Evolutionary conservation across 2,329 filamentous ascomycete genomes (phyloP).

Genomic region (Fusarium oligoseptatum): DNA sequence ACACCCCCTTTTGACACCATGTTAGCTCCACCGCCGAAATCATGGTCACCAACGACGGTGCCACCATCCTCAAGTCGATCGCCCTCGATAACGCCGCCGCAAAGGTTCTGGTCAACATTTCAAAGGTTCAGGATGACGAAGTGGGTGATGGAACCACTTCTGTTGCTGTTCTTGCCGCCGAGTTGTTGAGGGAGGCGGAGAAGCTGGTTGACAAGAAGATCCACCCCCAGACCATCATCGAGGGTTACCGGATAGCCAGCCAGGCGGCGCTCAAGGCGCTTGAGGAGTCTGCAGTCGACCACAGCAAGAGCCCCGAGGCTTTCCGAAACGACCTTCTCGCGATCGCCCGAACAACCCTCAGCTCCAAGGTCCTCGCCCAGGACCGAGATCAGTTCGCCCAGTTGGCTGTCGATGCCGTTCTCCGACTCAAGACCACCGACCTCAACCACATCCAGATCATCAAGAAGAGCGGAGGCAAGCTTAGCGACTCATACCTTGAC

Average conservation of each 20-base stretch:
- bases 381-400: conserved; percentile 92
- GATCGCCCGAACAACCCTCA: conserved; percentile 94
- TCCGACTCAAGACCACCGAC: conserved; percentile 91
- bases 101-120: conserved; percentile 99
- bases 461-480: conserved; percentile 98
- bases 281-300: conserved; percentile 87
- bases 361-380: conserved; percentile 96
- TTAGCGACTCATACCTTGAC: conserved; percentile 97
- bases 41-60: conserved; percentile 98
- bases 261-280: conserved; percentile 87
- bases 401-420: conserved; percentile 90
- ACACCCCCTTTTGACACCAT: conserved; percentile 38
- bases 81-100: conserved; percentile 98
- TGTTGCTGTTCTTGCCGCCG: conserved; percentile 94
- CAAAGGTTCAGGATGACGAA: conserved; percentile 98
- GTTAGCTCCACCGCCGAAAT: conserved; percentile 92
- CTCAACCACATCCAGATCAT: conserved; percentile 99
- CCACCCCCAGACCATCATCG: conserved; percentile 99
- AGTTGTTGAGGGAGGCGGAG: conserved; percentile 95
- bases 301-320: conserved; percentile 83
- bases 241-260: conserved; percentile 98
- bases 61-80: conserved; percentile 98
- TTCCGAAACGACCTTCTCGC: conserved; percentile 92
- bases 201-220: conserved; percentile 98
- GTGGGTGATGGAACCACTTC: conserved; percentile 98